Evolutionary conservation across 352 stramenopile species (phyloP).

Genomic region (Globisporangium barbulae): DNA sequence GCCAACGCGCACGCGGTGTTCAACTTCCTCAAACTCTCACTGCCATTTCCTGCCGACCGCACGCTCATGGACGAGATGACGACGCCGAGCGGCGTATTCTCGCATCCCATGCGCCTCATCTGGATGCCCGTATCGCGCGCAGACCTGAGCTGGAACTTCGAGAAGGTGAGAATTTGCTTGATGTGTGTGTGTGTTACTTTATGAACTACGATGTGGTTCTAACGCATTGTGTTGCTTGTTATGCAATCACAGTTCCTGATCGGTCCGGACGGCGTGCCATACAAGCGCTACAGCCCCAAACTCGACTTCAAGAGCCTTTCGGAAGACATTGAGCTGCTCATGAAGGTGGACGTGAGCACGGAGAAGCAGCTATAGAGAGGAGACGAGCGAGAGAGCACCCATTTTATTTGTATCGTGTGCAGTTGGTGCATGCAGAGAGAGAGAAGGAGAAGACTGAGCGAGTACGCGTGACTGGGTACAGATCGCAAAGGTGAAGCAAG

Average conservation of each 20-base stretch:
- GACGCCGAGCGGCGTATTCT: conserved; percentile 70
- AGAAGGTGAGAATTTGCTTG: conserved; percentile 43
- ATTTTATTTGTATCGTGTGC: conserved; percentile 16
- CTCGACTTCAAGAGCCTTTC: conserved; percentile 58
- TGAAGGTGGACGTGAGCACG: conserved; percentile 35
- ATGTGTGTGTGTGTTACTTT: background rate
- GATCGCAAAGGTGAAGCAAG: background rate
- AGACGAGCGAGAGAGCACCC: background rate
- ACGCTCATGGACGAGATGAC: conserved; percentile 82
- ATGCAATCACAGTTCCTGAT: conserved; percentile 56
- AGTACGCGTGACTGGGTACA: background rate
- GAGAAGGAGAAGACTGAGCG: conserved; percentile 2
- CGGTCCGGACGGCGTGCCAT: conserved; percentile 67
- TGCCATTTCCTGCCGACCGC: conserved; percentile 68
- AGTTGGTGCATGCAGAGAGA: background rate
- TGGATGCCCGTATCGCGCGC: conserved; percentile 81
- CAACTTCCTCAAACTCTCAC: conserved; percentile 70
- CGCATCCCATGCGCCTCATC: conserved; percentile 78
- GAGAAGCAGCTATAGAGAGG: conserved; percentile 29
- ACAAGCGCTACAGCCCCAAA: conserved; percentile 79
- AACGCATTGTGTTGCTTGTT: background rate
- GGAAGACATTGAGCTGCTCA: conserved; percentile 66
- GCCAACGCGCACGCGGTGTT: conserved; percentile 76
- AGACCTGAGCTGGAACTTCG: conserved; percentile 84
- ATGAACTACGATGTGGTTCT: background rate